A percentile compares a stretch with the other conserved stretches of the same genome.
These are phyloP conservation scores for Pseudodiploospora longispora DNA, from an alignment of 2,329 filamentous ascomycete species.

Conservation along the genomic window DNA sequence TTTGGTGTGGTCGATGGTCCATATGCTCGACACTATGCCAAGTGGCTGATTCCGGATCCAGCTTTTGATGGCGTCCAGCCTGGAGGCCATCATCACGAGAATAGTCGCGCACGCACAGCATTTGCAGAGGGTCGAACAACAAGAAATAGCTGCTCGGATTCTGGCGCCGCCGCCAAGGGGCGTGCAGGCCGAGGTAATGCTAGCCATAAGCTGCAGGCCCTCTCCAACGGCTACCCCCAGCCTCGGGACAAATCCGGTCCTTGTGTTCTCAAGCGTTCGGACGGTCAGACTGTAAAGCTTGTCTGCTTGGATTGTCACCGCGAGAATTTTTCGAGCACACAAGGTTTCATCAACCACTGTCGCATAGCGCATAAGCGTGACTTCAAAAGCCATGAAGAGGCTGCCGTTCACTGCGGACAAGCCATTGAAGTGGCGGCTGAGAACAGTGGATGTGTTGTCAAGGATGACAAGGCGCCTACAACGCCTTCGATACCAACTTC, in stretches of 20 bases:
- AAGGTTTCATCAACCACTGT: constrained; percentile 99
- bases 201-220: constrained; percentile 58
- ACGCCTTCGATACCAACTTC: constrained; percentile 9
- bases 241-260: constrained; percentile 78
- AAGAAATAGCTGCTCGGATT: constrained; percentile 56
- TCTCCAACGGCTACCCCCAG: constrained; percentile 62
- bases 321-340: constrained; percentile 89
- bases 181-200: constrained; percentile 41
- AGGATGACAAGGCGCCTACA: constrained; percentile 18
- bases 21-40: constrained; percentile 88
- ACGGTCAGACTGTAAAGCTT: constrained; percentile 80
- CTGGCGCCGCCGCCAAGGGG: constrained; percentile 36
- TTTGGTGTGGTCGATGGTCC: constrained; percentile 89
- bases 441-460: constrained; percentile 8
- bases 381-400: constrained; percentile 93
- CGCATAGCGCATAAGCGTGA: constrained; percentile 90
- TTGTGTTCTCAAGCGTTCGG: constrained; percentile 75
- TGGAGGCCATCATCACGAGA: constrained; percentile 34
- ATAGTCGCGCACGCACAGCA: constrained; percentile 37
- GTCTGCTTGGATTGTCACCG: constrained; percentile 83
- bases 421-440: constrained; percentile 51
- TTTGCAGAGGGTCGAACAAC: constrained; percentile 65
- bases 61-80: constrained; percentile 66
- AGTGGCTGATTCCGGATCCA: constrained; percentile 87
- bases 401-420: constrained; percentile 79